Base-by-base conservation (phyloP, 192 early-diverging fungal species). In the Martensiomyces pterosporus region DNA sequence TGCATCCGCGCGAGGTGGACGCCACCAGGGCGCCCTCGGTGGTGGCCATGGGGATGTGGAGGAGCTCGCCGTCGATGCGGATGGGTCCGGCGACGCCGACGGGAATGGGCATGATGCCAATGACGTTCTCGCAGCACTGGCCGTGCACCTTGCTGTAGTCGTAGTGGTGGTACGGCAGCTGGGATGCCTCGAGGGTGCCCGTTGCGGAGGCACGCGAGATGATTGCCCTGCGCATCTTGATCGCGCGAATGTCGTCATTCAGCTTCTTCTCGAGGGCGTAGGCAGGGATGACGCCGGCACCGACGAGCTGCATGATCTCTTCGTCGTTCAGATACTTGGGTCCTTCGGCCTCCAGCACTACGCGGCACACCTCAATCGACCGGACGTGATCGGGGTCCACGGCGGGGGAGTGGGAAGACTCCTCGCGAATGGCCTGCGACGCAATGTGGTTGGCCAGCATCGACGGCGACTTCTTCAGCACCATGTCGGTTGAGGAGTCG, bases 41-140 rank as follows among this genome's bases (percentile, higher is more conserved):
- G 7, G 93, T 96, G 2, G 92, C 92, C 93, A 96, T 96, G 18
- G 93, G 93, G 4, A 96, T 79, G 49, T 93, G 89, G 23, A 87
- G 67, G 13, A 75, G 29, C 58, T 91, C 79, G 93, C n/a, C n/a
- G n/a, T n/a, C n/a, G n/a, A n/a, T n/a, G n/a, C n/a, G n/a, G n/a
- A n/a, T n/a, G n/a, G n/a, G 93, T 5, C 93, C 93, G 15, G 92
- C 92, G 57, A 96, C 83, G 47, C 93, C 93, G 6, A 96, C 82
- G 2, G 93, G 93, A 34, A 96, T 64, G 6, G 92, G 93, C 77
- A 91, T 80, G 44, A 94, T 87, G 38, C 93, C 93, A 56, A 96
- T 83, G 7, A 96, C 93, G 68, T 94, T 96, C 67, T 96, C 93
- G 59, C 93, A 96, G 78, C 93, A 96, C 49, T 86, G 82, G 13